Evolutionary conservation across 2,329 filamentous ascomycete genomes (phyloP).

Genomic region (Lecanicillium sp.): DNA sequence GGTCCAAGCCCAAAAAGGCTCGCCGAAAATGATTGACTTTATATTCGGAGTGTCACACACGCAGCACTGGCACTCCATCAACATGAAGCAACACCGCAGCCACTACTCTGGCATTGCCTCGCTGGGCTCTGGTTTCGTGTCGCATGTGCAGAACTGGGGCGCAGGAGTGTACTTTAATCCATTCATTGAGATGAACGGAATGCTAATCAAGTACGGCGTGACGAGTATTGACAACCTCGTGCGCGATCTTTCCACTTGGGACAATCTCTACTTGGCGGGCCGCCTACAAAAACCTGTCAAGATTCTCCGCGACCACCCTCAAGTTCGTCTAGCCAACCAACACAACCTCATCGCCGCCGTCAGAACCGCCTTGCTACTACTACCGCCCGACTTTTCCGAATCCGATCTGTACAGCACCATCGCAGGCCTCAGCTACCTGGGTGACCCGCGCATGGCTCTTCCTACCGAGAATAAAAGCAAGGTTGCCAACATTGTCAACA

Average conservation of each 20-base stretch:
- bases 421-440: constrained; percentile 85
- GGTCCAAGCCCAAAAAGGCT: constrained; percentile 74
- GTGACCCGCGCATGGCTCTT: constrained; percentile 90
- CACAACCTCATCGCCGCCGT: constrained; percentile 90
- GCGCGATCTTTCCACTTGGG: constrained; percentile 80
- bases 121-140: constrained; percentile 77
- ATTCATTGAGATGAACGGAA: constrained; percentile 88
- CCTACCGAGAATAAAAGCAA: constrained; percentile 88
- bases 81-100: constrained; percentile 77
- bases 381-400: constrained; percentile 80
- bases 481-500: constrained; percentile 85
- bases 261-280: constrained; percentile 92
- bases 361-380: constrained; percentile 77
- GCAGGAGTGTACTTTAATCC: constrained; percentile 98
- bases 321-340: constrained; percentile 88
- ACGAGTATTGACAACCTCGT: constrained; percentile 89
- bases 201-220: constrained; percentile 95
- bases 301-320: constrained; percentile 88
- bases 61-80: constrained; percentile 95
- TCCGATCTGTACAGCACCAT: constrained; percentile 84
- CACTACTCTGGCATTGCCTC: constrained; percentile 86
- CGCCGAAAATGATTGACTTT: constrained; percentile 96
- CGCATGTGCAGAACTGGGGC: constrained; percentile 81
- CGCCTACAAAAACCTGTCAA: constrained; percentile 96
- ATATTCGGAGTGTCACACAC: constrained; percentile 93